Conservation (phyloP, 495 filamentous ascomycete genomes). For the Clavariopsis aquatica region DNA sequence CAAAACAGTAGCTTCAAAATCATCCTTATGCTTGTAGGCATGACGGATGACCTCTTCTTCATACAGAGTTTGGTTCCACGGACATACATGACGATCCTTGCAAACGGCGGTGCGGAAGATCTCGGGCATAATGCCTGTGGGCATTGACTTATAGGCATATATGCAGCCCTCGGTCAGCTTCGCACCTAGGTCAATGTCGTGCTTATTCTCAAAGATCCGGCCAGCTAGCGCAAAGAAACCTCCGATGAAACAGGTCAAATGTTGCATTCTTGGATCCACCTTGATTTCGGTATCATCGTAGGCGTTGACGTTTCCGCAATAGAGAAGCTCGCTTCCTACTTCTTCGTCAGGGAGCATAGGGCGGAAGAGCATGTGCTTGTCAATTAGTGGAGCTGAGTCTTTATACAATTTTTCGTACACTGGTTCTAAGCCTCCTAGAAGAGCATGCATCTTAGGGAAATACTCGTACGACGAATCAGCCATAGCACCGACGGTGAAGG, state of each 20-base stretch:
- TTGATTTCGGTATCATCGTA: conserved; percentile 19
- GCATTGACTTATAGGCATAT: conserved; percentile 42
- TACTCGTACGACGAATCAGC: conserved; percentile 48
- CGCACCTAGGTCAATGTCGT: conserved; percentile 39
- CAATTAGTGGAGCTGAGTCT: conserved; percentile 41
- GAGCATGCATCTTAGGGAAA: conserved; percentile 42
- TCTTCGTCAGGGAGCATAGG: conserved; percentile 48
- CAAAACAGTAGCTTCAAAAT: conserved; percentile 32
- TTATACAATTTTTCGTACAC: conserved; percentile 53
- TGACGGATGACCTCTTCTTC: conserved; percentile 41
- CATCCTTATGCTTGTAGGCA: conserved; percentile 20
- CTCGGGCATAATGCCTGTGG: conserved; percentile 53
- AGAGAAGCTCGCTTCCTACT: conserved; percentile 44
- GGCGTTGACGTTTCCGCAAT: conserved; percentile 44
- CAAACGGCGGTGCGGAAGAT: conserved; percentile 46
- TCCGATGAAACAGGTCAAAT: conserved; percentile 43
- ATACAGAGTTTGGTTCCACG: conserved; percentile 48
- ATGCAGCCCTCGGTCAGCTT: conserved; percentile 43
- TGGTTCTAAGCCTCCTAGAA: conserved; percentile 42
- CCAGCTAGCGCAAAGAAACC: conserved; percentile 42
- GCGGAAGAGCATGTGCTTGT: conserved; percentile 50
- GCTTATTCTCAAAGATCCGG: conserved; percentile 29
- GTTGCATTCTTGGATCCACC: conserved; percentile 47
- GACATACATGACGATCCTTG: conserved; percentile 39
- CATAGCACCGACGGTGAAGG: conserved; percentile 47